A percentile compares a stretch with the other conserved stretches of the same genome.
These are phyloP conservation scores for Peniophora sp. DNA, from an alignment of 1,284 basidiomycete genomes.

Conservation along the genomic window DNA sequence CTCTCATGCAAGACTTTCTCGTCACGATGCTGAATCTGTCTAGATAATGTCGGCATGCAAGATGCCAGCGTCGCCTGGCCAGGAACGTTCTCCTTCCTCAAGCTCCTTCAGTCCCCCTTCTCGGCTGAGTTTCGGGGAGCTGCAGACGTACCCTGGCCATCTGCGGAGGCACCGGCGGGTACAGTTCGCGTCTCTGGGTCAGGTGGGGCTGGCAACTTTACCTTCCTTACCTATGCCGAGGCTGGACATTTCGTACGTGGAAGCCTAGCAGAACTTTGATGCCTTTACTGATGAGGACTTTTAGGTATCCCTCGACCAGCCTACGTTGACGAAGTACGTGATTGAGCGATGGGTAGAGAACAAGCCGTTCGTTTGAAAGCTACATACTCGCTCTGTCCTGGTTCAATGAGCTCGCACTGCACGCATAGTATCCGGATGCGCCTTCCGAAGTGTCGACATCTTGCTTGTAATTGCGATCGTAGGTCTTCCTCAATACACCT, in stretches of 20 bases:
- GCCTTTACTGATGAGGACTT: too few relatives aligned
- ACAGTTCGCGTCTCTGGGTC: constrained; percentile 21
- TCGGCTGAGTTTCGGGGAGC: constrained; percentile 19
- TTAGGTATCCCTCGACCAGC: constrained; percentile 10
- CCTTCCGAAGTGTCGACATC: too few relatives aligned
- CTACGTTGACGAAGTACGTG: constrained; percentile 10
- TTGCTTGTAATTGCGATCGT: too few relatives aligned
- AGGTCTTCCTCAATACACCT: too few relatives aligned
- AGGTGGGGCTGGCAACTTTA: constrained; percentile 20
- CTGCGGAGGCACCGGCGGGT: constrained; percentile 7
- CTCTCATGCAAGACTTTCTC: constrained; percentile 2
- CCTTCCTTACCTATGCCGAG: constrained; percentile 5
- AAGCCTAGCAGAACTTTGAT: too few relatives aligned
- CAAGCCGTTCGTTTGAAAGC: constrained; percentile 1
- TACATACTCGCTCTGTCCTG: too few relatives aligned
- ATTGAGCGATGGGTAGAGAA: constrained; percentile 10
- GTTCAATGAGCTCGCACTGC: too few relatives aligned
- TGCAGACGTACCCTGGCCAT: constrained; percentile 21
- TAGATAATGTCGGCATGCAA: constrained; percentile 22
- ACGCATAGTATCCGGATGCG: too few relatives aligned
- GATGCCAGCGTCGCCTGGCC: constrained; percentile 25
- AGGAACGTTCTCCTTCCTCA: constrained; percentile 18
- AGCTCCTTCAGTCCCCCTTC: constrained; percentile 18
- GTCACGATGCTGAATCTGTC: neutral
- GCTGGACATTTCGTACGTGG: constrained; percentile 9